Conservation (phyloP, 345 rosid species). For the Ceriops decandra region DNA sequence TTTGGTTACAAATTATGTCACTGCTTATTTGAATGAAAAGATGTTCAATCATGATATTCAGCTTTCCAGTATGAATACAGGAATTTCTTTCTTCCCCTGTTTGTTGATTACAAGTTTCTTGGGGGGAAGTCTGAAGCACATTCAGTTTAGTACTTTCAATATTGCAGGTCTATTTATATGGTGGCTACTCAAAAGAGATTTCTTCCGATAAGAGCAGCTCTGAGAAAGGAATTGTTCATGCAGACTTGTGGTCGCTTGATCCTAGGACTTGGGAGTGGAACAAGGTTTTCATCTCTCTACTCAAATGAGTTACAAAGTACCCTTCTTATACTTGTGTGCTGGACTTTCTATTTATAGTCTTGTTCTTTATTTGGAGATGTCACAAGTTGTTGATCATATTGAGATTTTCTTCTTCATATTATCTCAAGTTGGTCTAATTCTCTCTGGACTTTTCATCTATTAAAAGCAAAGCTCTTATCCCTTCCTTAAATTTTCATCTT, state of each 20-base stretch:
- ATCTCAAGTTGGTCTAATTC: neutral
- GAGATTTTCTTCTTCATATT: no score
- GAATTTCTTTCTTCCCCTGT: neutral
- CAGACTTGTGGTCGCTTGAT: constrained; percentile 97
- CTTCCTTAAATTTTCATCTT: neutral
- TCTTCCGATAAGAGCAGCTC: constrained; percentile 69
- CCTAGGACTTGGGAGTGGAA: constrained; percentile 99
- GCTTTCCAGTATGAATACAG: no score
- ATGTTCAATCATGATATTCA: no score
- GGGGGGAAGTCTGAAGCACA: no score
- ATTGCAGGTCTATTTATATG: constrained; percentile 75
- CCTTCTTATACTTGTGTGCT: neutral
- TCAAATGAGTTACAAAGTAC: constrained; percentile 1
- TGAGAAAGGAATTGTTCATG: constrained; percentile 86
- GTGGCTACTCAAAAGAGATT: constrained; percentile 92
- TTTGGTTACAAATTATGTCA: neutral
- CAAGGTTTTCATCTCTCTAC: constrained; percentile 52
- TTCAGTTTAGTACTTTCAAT: neutral
- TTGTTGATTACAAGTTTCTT: neutral
- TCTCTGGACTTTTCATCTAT: neutral
- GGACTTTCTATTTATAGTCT: no score
- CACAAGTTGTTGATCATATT: neutral
- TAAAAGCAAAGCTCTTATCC: neutral
- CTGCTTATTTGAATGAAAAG: no score
- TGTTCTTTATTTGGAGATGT: no score